These are phyloP conservation scores for Starmerella cellae DNA, from an alignment of 805 yeast species.

Conservation along the genomic window DNA sequence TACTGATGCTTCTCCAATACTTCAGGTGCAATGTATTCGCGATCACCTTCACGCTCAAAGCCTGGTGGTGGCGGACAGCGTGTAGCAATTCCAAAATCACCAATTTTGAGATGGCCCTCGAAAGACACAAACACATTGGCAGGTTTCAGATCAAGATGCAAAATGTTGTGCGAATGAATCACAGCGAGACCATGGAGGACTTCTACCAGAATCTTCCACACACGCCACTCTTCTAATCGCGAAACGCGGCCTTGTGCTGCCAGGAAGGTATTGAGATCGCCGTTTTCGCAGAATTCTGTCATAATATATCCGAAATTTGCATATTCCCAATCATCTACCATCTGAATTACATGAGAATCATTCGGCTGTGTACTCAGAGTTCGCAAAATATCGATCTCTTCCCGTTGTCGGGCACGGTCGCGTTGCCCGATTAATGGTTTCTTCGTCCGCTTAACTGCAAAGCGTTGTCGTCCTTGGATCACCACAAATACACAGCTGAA, in stretches of 20 bases:
- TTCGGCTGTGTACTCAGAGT: conserved; percentile 17
- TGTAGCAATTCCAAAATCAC: conserved; percentile 93
- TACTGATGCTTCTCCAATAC: conserved; percentile 69
- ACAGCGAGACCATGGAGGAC: conserved; percentile 61
- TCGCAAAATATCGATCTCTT: conserved; percentile 59
- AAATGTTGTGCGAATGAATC: conserved; percentile 60
- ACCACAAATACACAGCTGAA: conserved; percentile 83
- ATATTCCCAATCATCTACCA: conserved; percentile 73
- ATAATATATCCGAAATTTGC: conserved; percentile 67
- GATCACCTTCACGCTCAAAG: conserved; percentile 90
- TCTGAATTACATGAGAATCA: conserved; percentile 46
- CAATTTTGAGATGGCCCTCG: conserved; percentile 87
- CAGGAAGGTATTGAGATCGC: conserved; percentile 69
- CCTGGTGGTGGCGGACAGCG: conserved; percentile 45
- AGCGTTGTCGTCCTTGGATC: conserved; percentile 28
- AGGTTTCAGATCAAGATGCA: conserved; percentile 88
- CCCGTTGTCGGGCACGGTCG: conserved; percentile 47
- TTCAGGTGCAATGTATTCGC: conserved; percentile 97
- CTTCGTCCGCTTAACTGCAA: conserved; percentile 81
- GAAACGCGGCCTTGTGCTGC: conserved; percentile 62
- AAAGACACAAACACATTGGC: conserved; percentile 89
- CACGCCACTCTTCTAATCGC: conserved; percentile 87
- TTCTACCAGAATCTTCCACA: conserved; percentile 90
- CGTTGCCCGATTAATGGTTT: conserved; percentile 34
- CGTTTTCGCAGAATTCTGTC: conserved; percentile 94